Conservation (phyloP, 345 rosid genomes). For the Boechera stricta region DNA sequence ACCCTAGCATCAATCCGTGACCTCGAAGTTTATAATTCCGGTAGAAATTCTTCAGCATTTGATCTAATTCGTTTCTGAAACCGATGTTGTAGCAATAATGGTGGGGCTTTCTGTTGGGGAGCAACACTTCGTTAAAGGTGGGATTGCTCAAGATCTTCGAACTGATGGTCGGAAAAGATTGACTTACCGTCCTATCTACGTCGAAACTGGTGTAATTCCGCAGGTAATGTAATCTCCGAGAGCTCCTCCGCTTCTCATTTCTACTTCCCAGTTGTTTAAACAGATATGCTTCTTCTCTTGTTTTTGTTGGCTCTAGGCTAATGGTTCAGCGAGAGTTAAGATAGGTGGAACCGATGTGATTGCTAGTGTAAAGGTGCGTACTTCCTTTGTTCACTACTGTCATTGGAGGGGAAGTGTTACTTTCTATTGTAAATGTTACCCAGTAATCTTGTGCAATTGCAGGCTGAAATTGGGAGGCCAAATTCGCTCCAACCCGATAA, state of each 20-base stretch:
- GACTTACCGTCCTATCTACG: constrained; percentile 66
- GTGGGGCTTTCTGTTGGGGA: constrained; percentile 82
- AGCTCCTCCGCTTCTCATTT: constrained; percentile 9
- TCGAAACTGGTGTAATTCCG: constrained; percentile 86
- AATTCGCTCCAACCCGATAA: constrained; percentile 71
- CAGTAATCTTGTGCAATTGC: constrained; percentile 32
- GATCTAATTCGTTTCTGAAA: neutral
- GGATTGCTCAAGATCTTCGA: constrained; percentile 83
- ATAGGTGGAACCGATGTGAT: constrained; percentile 87
- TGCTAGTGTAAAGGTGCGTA: constrained; percentile 88
- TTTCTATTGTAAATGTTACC: neutral
- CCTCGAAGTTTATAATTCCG: neutral
- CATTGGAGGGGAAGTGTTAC: constrained; percentile 4
- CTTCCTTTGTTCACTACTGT: constrained; percentile 2
- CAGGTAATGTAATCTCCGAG: constrained; percentile 55
- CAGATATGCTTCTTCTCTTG: constrained; percentile 17
- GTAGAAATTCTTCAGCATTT: neutral
- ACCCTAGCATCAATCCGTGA: constrained; percentile 9
- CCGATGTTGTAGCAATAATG: constrained; percentile 50
- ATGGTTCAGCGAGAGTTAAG: constrained; percentile 86
- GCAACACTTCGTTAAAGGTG: constrained; percentile 73
- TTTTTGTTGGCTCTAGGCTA: constrained; percentile 58
- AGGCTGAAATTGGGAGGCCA: constrained; percentile 96
- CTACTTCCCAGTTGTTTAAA: neutral
- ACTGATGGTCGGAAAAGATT: constrained; percentile 77